Evolutionary conservation across 2,329 filamentous ascomycete genomes (phyloP).

Genomic region (Cladosporium velox): DNA sequence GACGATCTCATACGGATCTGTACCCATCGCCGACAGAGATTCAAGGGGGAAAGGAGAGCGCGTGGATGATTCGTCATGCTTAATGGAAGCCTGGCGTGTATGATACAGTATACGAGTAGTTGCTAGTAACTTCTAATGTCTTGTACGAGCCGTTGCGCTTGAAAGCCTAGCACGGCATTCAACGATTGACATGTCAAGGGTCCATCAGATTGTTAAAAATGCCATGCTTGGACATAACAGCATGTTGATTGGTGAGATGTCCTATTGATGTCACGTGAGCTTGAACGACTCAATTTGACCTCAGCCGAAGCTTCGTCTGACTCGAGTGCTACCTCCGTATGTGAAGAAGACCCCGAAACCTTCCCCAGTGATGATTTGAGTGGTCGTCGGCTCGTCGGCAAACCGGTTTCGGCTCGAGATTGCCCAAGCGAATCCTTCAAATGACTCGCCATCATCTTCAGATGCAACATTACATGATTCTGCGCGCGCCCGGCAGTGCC

Average conservation of each 20-base stretch:
- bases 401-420: not conserved
- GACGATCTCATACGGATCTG: not conserved
- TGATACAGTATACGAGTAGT: not conserved
- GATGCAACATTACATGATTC: constrained; percentile 1
- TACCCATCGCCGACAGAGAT: not conserved
- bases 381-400: not conserved
- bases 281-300: not conserved
- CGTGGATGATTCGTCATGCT: not conserved
- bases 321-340: too few relatives aligned
- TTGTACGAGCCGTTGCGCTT: not conserved
- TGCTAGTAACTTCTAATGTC: not conserved
- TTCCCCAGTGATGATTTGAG: not conserved
- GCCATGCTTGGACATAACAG: not conserved
- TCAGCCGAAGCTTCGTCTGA: not conserved
- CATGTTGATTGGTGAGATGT: not conserved
- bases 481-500: not conserved
- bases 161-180: not conserved
- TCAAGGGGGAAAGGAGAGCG: not conserved
- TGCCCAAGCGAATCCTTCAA: not conserved
- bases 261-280: not conserved
- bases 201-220: not conserved
- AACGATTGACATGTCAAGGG: not conserved
- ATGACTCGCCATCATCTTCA: not conserved
- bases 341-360: not conserved
- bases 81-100: not conserved